phyloP scores from a whole-genome alignment of 192 early-diverging fungal genomes.

The Entomortierella chlamydospora region DNA sequence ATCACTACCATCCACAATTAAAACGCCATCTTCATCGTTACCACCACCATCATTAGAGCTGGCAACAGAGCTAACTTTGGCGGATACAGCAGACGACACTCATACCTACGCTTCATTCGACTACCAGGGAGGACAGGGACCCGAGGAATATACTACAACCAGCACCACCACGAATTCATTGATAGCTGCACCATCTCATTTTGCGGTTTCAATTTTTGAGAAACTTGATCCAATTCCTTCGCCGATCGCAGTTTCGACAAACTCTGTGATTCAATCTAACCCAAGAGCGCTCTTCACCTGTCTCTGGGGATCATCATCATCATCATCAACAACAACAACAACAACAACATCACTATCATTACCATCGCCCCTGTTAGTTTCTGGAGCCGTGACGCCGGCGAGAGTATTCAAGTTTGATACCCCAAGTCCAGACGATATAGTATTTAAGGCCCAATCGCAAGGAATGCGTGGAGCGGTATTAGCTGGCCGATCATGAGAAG shows the following conservation, averaged over 20 bases:
- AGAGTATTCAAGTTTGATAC: conserved; percentile 74
- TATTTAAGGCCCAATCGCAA: conserved; percentile 74
- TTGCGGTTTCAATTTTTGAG: conserved; percentile 46
- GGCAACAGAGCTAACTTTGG: no score
- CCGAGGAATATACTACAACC: not conserved
- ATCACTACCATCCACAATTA: no score
- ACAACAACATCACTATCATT: not conserved
- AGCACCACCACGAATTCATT: not conserved
- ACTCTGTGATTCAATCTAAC: not conserved
- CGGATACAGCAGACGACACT: no score
- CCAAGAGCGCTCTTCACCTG: not conserved
- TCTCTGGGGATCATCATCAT: not conserved
- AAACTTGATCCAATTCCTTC: conserved; percentile 20
- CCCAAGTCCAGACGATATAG: conserved; percentile 88
- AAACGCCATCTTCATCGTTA: no score
- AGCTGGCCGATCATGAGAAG: not conserved
- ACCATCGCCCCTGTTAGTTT: no score
- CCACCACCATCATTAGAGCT: no score
- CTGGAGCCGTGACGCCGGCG: not conserved
- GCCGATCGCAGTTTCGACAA: conserved; percentile 1
- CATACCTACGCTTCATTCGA: not conserved
- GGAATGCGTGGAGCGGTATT: conserved; percentile 39
- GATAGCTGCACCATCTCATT: conserved; percentile 37
- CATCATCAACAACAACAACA: not conserved
- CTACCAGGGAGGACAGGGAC: not conserved